phyloP scores from a whole-genome alignment of 2,329 filamentous ascomycete genomes.

The Fusarium agapanthi region DNA sequence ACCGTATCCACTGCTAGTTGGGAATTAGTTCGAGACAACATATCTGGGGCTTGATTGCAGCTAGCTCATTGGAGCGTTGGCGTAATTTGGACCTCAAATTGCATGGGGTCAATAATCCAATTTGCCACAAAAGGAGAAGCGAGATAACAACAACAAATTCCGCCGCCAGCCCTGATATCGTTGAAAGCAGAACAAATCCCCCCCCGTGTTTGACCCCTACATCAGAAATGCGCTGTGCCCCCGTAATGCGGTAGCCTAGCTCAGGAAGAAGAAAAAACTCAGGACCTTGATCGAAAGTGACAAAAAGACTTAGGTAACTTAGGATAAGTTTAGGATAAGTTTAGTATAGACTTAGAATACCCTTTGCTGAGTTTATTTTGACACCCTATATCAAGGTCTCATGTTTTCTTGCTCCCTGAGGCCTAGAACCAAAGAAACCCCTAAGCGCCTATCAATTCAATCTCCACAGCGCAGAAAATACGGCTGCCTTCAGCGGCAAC shows the following conservation, averaged over 20 bases:
- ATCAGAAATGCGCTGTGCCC: background rate
- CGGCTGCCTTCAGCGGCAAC: background rate
- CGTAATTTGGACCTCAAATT: background rate
- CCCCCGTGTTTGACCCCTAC: background rate
- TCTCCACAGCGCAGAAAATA: background rate
- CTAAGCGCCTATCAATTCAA: background rate
- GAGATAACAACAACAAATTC: slow-evolving; percentile 4
- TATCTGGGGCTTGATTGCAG: background rate
- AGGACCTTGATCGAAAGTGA: too few relatives aligned
- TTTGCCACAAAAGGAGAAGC: slow-evolving; percentile 20
- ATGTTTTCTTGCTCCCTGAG: too few relatives aligned
- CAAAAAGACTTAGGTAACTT: too few relatives aligned
- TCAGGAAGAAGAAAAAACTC: too few relatives aligned
- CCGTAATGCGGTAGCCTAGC: background rate
- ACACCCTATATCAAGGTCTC: too few relatives aligned
- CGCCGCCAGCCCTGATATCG: background rate
- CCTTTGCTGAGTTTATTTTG: too few relatives aligned
- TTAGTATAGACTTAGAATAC: too few relatives aligned
- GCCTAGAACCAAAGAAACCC: background rate
- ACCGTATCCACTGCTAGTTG: background rate
- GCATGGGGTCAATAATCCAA: background rate
- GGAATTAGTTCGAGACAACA: background rate
- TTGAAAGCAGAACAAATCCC: background rate
- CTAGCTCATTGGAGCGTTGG: background rate
- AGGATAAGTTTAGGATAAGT: too few relatives aligned